Evolutionary conservation across 352 stramenopile species (phyloP), one percentile per base, ranked within the genome.

Genomic region (Globisporangium orthogonon): DNA sequence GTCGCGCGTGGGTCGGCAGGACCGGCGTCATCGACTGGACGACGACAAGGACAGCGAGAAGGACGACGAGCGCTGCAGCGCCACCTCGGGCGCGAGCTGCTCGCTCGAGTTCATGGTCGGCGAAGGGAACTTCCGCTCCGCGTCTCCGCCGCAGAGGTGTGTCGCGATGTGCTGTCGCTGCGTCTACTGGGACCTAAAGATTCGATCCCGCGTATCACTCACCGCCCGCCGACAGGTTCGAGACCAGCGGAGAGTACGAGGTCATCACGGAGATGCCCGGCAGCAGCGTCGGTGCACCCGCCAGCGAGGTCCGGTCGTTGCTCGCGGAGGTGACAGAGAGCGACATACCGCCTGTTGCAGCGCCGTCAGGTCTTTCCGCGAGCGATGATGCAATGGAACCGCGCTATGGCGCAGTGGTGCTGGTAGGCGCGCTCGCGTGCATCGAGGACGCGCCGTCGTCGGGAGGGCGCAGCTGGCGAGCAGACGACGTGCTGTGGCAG

Each of bases 371-470:
- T 18, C 5, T 29, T 7, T 17, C 40, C 17, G n/a, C 48, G 6
- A 13, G 15, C 2, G 44, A 56, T 7, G 31, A 7, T 7, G 9
- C 31, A 37, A 7, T 35, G 40, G 60, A 60, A 28, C 45, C 52
- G 2, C 69, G 62, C 9, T 78, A 78, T n/a, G 52, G 53, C 6
- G 73, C 69, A 2, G 67, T 81, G 17, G 33, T 81, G 17, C 50
- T 62, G 15, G 53, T 81, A 2, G 62, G 64, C 18, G 56, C 57
- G n/a, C 54, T 40, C 44, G 52, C 44, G 44, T 67, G 23, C 9
- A 49, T 64, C 15, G 51, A 55, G 7, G 62, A 33, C 37, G 14
- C 45, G 4, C 7, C 5, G 28, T 37, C 56, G 35, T n/a, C n/a
- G n/a, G 17, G 17, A 28, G 43, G 17, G 7, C 4, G 31, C 31